Conservation (phyloP, 2,329 filamentous ascomycete species). For the Aureobasidium namibiae region DNA sequence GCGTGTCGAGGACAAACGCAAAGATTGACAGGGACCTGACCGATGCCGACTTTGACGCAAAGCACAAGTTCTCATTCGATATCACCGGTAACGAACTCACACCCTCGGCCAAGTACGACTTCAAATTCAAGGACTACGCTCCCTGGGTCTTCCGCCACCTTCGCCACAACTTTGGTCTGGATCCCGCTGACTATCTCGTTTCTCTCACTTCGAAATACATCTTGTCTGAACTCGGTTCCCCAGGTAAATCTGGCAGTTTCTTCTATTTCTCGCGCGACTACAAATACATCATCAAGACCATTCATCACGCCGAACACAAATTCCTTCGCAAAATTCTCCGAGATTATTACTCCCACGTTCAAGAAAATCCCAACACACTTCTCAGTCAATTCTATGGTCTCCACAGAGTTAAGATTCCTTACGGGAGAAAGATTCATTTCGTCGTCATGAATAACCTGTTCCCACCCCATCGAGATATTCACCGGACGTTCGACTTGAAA, state of each 20-base stretch:
- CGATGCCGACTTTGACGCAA: slow-evolving; percentile 83
- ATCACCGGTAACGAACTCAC: slow-evolving; percentile 97
- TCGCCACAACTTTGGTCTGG: slow-evolving; percentile 76
- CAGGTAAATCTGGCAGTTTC: slow-evolving; percentile 96
- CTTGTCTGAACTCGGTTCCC: slow-evolving; percentile 89
- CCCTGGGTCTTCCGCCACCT: slow-evolving; percentile 97
- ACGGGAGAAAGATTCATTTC: slow-evolving; percentile 97
- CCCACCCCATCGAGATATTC: slow-evolving; percentile 92
- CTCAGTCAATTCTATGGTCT: slow-evolving; percentile 97
- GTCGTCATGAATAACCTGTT: slow-evolving; percentile 99
- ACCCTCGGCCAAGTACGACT: slow-evolving; percentile 97
- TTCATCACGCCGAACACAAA: slow-evolving; percentile 90
- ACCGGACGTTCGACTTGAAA: slow-evolving; percentile 94
- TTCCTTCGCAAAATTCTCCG: slow-evolving; percentile 75
- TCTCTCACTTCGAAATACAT: slow-evolving; percentile 98
- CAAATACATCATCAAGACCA: slow-evolving; percentile 99
- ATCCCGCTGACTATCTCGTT: slow-evolving; percentile 96
- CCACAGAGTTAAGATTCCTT: slow-evolving; percentile 95
- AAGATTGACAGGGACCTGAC: slow-evolving; percentile 89
- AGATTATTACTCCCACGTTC: slow-evolving; percentile 90
- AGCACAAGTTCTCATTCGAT: slow-evolving; percentile 98
- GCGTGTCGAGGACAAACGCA: slow-evolving; percentile 90
- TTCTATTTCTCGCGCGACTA: slow-evolving; percentile 99
- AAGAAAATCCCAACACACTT: slow-evolving; percentile 88
- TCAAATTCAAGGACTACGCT: slow-evolving; percentile 99